Base-by-base conservation (phyloP, 257 asterid genomes). In the Cordia subcordata region DNA sequence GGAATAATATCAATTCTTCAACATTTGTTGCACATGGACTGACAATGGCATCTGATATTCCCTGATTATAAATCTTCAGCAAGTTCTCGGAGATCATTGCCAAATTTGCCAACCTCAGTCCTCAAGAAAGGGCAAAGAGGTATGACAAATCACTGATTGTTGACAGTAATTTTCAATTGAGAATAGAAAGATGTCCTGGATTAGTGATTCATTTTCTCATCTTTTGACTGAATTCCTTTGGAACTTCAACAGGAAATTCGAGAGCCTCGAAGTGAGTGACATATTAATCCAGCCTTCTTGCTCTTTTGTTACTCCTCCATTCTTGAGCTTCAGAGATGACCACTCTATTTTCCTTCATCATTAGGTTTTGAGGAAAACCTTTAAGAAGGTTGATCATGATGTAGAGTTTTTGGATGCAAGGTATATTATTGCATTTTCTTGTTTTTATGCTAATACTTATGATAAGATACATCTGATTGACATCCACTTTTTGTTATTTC, bases 91-190 rank as follows among this genome's bases (percentile, higher is more conserved):
- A 90, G 65, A 81, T 90, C 79, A 77, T 85, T 61, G 79, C 94
- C 55, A 90, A 85, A 64, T 87, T 85, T 62, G 83, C 97, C 47
- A 95, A 83, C 57, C 85, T 83, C 53, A 80, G 95, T 45, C 88
- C 96, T 17, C 88, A 83, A 73, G 96, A 85, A 75, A 80, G 94
- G 63, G 84, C 90, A 19, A 90, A 90, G 72, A 85, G 96, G 97
- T 86, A 58, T 11, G 17, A 33, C 9, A 20, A 56, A n/a, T 14
- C 74, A 32, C 33, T 64, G 51, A 16, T 49, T 15, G 39, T 57
- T 38, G 8, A 42, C 21, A 62, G 60, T 69, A 17, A 27, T 44
- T 35, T 70, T 53, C 50, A 22, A 58, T 11, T 1, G 49, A 16
- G 21, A 45, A 53, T 47, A 4, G 27, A 27, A 64, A 46, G 49